Conservation (phyloP, 805 yeast species). For the Jamesozyma piceae region DNA sequence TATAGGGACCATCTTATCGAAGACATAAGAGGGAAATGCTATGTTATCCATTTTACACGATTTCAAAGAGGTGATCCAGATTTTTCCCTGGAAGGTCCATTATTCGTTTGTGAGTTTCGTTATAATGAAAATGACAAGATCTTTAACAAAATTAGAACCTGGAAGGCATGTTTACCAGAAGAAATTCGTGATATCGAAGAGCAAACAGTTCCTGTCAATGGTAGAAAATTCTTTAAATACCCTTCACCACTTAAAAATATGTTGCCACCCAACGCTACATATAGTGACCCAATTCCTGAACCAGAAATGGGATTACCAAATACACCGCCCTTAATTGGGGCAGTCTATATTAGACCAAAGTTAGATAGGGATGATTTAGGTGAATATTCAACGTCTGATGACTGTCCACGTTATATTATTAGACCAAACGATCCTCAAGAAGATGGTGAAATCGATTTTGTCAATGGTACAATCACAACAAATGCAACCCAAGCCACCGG, state of each 20-base stretch:
- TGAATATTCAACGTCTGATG: constrained; percentile 49
- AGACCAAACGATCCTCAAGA: constrained; percentile 36
- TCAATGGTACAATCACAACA: constrained; percentile 24
- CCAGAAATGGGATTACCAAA: constrained; percentile 73
- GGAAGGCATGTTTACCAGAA: constrained; percentile 98
- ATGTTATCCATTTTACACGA: constrained; percentile 87
- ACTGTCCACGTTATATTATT: constrained; percentile 36
- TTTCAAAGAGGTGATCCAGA: constrained; percentile 93
- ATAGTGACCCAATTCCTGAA: constrained; percentile 68
- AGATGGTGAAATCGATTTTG: constrained; percentile 28
- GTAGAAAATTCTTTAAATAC: constrained; percentile 58
- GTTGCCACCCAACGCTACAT: constrained; percentile 64
- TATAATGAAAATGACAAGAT: constrained; percentile 85
- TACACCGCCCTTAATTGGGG: constrained; percentile 93
- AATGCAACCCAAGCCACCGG: constrained; percentile 9
- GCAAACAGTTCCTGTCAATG: constrained; percentile 61
- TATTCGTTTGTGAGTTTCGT: constrained; percentile 90
- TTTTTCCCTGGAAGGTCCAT: constrained; percentile 65
- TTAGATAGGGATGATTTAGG: constrained; percentile 77
- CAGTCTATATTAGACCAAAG: constrained; percentile 70
- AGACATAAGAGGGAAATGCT: constrained; percentile 88
- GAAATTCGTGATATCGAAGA: constrained; percentile 83
- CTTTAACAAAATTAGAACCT: constrained; percentile 90
- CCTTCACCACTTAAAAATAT: constrained; percentile 79
- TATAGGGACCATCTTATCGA: constrained; percentile 86